phyloP scores from a whole-genome alignment of 208 protist genomes.

The Trypanosoma mega region DNA sequence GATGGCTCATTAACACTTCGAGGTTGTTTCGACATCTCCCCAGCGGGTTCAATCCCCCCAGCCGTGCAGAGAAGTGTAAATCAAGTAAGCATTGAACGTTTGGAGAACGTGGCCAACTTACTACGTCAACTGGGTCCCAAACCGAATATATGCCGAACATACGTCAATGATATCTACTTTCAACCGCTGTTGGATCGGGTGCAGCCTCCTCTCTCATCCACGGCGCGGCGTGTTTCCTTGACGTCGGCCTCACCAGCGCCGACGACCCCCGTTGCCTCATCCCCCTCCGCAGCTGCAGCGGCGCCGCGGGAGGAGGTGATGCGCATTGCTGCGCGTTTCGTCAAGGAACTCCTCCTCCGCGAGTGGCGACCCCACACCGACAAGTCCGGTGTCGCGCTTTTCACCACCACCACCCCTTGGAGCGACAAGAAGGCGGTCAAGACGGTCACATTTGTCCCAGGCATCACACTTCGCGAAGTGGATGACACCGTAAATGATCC shows the following conservation, averaged over 20 bases:
- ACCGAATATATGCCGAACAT: constrained; percentile 34
- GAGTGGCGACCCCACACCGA: constrained; percentile 18
- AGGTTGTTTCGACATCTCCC: constrained; percentile 27
- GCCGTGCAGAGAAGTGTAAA: constrained; percentile 3
- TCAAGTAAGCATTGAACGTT: constrained; percentile 10
- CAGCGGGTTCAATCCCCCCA: constrained; percentile 25
- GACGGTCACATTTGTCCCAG: constrained; percentile 24
- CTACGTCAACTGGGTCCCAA: constrained; percentile 30
- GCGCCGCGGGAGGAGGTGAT: constrained; percentile 1
- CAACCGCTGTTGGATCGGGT: constrained; percentile 28
- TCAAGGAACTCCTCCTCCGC: constrained; percentile 28
- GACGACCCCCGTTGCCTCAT: background rate
- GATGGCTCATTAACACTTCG: constrained; percentile 53
- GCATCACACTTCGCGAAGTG: constrained; percentile 26
- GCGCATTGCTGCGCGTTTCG: constrained; percentile 24
- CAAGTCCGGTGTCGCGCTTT: constrained; percentile 20
- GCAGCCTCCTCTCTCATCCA: constrained; percentile 18
- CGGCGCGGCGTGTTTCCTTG: too few species aligned
- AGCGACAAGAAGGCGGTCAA: constrained; percentile 30
- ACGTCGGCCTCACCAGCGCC: too few species aligned
- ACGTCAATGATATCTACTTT: constrained; percentile 43
- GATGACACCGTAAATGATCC: constrained; percentile 31
- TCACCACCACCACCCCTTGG: constrained; percentile 18
- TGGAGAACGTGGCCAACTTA: constrained; percentile 21
- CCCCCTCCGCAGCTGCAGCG: background rate